phyloP scores from a whole-genome alignment of 345 rosid genomes.

The Eucalyptus marginata region DNA sequence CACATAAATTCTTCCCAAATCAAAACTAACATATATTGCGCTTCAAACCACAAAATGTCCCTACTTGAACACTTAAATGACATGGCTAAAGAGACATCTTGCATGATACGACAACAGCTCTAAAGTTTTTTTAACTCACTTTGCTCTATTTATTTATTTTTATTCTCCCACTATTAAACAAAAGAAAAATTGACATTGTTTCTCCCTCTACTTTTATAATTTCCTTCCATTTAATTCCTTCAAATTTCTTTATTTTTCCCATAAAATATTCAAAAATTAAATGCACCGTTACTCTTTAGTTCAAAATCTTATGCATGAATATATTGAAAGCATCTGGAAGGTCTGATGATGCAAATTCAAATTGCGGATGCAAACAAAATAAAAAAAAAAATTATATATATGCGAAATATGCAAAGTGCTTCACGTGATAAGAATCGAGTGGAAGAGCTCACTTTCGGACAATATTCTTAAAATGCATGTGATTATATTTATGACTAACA shows the following conservation, averaged over 20 bases:
- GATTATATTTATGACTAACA: not conserved
- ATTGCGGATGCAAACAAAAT: not conserved
- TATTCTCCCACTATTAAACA: not conserved
- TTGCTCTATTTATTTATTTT: not conserved
- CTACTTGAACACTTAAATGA: not conserved
- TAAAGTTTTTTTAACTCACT: not conserved
- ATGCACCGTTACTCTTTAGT: not conserved
- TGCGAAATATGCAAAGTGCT: not conserved
- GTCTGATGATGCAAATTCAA: not conserved
- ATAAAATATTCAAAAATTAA: not conserved
- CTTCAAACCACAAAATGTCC: not conserved
- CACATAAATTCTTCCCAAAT: not conserved
- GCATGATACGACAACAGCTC: not conserved
- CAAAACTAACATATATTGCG: not conserved
- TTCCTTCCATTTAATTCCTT: not conserved
- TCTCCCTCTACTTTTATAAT: not conserved
- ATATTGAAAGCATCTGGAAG: not conserved
- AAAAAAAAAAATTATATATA: not conserved
- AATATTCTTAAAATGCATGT: not conserved
- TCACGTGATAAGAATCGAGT: not conserved
- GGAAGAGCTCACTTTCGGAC: not conserved
- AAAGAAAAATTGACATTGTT: not conserved
- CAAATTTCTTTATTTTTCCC: not conserved
- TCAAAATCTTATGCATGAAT: not conserved
- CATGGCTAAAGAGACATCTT: not conserved